These are phyloP conservation scores for Xylariaceae sp. DNA, from an alignment of 2,329 filamentous ascomycete genomes.

Conservation along the genomic window DNA sequence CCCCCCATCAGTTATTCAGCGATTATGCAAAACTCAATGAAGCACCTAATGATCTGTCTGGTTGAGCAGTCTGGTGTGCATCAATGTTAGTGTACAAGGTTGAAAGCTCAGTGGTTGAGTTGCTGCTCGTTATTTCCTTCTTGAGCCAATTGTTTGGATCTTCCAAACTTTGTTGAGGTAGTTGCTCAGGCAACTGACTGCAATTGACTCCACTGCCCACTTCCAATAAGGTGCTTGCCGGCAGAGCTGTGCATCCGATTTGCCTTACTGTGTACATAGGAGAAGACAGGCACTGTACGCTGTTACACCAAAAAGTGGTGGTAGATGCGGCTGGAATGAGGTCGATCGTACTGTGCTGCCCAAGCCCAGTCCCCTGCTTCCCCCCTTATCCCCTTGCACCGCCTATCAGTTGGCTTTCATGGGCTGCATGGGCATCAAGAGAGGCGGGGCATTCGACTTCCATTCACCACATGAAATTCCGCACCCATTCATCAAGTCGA, in stretches of 20 bases:
- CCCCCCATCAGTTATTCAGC: constrained; percentile 3
- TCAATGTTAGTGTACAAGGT: neutral
- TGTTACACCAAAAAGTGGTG: neutral
- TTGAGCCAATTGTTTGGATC: constrained; percentile 12
- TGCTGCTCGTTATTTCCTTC: constrained; percentile 19
- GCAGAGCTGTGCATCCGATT: neutral
- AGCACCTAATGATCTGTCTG: neutral
- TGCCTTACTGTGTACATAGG: neutral
- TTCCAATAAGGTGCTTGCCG: neutral
- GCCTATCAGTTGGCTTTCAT: constrained; percentile 17
- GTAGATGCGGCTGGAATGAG: neutral
- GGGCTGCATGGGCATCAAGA: constrained; percentile 18
- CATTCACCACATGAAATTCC: constrained; percentile 37
- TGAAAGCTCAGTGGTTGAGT: neutral
- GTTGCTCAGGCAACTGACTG: constrained; percentile 19
- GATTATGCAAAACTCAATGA: neutral
- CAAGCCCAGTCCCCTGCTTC: constrained; percentile 17
- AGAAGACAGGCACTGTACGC: neutral
- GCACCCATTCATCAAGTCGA: constrained; percentile 32
- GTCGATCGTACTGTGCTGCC: constrained; percentile 17
- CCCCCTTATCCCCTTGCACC: neutral
- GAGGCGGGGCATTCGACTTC: constrained; percentile 36
- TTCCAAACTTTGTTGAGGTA: constrained; percentile 17
- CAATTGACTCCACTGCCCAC: neutral
- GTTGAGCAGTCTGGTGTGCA: neutral